Conservation (phyloP, 1,284 basidiomycete genomes). For the Trametes versicolor region DNA sequence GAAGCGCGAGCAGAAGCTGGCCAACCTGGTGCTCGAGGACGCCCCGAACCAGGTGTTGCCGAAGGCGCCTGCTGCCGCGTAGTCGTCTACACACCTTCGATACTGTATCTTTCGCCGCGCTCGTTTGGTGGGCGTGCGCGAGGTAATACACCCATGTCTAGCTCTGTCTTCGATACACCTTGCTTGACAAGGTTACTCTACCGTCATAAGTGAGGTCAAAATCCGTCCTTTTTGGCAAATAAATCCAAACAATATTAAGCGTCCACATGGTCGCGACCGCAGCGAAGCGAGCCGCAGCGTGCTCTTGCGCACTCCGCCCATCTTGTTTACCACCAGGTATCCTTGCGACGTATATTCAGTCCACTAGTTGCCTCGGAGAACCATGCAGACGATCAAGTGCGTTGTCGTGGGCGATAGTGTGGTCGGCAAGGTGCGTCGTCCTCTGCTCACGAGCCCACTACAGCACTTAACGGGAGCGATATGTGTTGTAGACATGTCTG, state of each 20-base stretch:
- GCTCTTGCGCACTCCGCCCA: too few species aligned
- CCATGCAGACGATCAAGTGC: slow-evolving; percentile 98
- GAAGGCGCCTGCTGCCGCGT: slow-evolving; percentile 17
- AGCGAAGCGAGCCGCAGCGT: too few species aligned
- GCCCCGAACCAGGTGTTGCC: slow-evolving; percentile 78
- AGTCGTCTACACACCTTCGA: not conserved
- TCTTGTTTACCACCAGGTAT: too few species aligned
- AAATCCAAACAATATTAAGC: too few species aligned
- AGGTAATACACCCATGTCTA: slow-evolving; percentile 27
- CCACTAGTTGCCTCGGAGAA: too few species aligned
- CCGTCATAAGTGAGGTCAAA: too few species aligned
- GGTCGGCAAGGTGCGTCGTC: slow-evolving; percentile 90
- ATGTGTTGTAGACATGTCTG: slow-evolving; percentile 84
- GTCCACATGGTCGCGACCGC: too few species aligned
- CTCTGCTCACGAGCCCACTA: slow-evolving; percentile 15
- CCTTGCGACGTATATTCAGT: too few species aligned
- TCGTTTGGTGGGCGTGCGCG: slow-evolving; percentile 7
- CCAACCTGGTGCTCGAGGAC: slow-evolving; percentile 65
- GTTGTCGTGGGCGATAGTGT: slow-evolving; percentile 99
- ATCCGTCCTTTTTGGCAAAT: too few species aligned
- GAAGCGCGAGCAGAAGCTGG: slow-evolving; percentile 68
- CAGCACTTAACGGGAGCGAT: slow-evolving; percentile 6
- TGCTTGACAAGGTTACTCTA: too few species aligned
- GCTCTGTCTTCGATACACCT: slow-evolving; percentile 9
- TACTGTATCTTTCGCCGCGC: slow-evolving; percentile 24